These are phyloP conservation scores for Schwanniomyces occidentalis DNA, from an alignment of 805 yeast genomes.

Conservation along the genomic window DNA sequence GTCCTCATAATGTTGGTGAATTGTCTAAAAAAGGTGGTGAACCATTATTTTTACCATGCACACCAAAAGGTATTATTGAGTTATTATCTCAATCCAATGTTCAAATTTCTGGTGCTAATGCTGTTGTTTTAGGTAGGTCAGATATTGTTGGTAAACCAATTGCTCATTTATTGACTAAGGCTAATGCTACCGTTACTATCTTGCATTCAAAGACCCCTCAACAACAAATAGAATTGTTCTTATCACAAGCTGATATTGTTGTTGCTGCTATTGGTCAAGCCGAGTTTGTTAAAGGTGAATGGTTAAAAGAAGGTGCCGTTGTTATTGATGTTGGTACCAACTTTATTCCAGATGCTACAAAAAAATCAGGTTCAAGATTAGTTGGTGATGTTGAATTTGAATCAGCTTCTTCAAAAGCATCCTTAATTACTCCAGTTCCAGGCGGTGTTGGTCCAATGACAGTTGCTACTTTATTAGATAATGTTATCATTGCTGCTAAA, in stretches of 20 bases:
- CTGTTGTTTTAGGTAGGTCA: conserved; percentile 84
- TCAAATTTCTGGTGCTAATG: conserved; percentile 60
- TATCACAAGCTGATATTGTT: conserved; percentile 70
- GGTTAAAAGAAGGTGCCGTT: conserved; percentile 67
- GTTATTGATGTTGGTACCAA: conserved; percentile 86
- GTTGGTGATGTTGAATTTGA: conserved; percentile 79
- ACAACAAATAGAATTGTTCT: conserved; percentile 45
- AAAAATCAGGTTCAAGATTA: conserved; percentile 67
- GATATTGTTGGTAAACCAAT: conserved; percentile 86
- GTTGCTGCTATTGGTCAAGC: conserved; percentile 77
- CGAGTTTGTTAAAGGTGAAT: conserved; percentile 68
- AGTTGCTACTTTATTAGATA: conserved; percentile 76
- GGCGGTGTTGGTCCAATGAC: conserved; percentile 96
- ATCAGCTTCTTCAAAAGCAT: conserved; percentile 53
- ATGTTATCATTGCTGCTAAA: conserved; percentile 70
- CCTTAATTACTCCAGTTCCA: conserved; percentile 81
- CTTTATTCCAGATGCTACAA: conserved; percentile 63
- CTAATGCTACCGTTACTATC: conserved; percentile 74
- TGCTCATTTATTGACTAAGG: conserved; percentile 65
- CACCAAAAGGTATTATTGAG: conserved; percentile 78
- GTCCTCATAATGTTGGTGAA: conserved; percentile 76
- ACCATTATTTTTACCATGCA: conserved; percentile 76
- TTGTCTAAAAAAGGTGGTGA: conserved; percentile 69
- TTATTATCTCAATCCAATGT: conserved; percentile 59
- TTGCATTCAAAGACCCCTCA: conserved; percentile 68